Conservation (phyloP, 805 yeast species). For the Pichia deserticola region DNA sequence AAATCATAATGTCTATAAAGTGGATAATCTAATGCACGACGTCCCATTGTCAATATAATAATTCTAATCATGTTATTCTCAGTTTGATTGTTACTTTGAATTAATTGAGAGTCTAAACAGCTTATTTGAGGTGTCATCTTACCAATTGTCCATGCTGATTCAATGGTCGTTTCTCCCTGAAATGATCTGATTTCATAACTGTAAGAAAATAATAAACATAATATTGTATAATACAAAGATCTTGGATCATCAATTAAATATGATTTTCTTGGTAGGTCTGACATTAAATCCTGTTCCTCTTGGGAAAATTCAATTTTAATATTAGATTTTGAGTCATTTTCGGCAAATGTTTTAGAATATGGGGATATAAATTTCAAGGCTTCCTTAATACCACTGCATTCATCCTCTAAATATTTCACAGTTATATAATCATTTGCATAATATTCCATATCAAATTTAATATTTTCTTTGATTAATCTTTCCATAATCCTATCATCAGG, state of each 20-base stretch:
- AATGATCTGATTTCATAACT: conserved; percentile 71
- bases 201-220: conserved; percentile 65
- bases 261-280: conserved; percentile 55
- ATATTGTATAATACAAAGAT: conserved; percentile 52
- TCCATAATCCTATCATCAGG: conserved; percentile 56
- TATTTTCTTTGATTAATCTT: conserved; percentile 57
- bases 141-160: conserved; percentile 93
- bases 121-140: conserved; percentile 74
- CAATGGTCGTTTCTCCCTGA: conserved; percentile 64
- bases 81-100: conserved; percentile 28
- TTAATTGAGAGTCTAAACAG: conserved; percentile 55
- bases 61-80: conserved; percentile 39
- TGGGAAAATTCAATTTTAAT: conserved; percentile 48
- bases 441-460: conserved; percentile 81
- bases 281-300: conserved; percentile 61
- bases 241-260: conserved; percentile 50
- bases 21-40: conserved; percentile 76
- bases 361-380: conserved; percentile 50
- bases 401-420: conserved; percentile 45
- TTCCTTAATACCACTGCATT: conserved; percentile 32
- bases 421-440: conserved; percentile 76
- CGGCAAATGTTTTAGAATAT: conserved; percentile 29
- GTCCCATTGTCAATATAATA: conserved; percentile 50
- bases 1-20: conserved; percentile 66
- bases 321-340: conserved; percentile 21